A percentile compares a stretch with the other conserved stretches of the same genome.
Evolutionary conservation across 148 eudicot genomes (phyloP).

Genomic region (Camellia lanceoleosa): DNA sequence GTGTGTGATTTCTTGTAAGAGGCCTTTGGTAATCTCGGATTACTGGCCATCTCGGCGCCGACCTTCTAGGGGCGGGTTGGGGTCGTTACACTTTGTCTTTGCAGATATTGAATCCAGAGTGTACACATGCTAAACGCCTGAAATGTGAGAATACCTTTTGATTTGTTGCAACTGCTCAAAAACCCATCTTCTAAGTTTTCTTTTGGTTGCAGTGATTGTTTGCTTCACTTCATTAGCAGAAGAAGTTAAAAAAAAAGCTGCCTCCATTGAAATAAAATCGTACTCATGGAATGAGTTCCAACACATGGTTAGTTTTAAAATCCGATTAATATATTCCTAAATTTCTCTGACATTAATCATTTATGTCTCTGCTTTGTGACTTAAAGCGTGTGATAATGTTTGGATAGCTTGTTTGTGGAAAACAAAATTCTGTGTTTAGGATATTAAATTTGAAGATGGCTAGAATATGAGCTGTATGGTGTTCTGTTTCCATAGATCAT

Average conservation of each 20-base stretch:
- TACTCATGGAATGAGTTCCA: constrained; percentile 75
- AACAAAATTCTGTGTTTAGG: not conserved
- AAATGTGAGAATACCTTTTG: constrained; percentile 48
- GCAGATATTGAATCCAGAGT: constrained; percentile 46
- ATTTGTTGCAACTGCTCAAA: constrained; percentile 4
- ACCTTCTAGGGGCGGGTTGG: no score
- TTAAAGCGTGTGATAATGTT: not conserved
- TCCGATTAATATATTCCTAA: not conserved
- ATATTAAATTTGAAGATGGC: not conserved
- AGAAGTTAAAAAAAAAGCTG: constrained; percentile 52
- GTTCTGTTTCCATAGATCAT: not conserved
- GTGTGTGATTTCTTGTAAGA: no score
- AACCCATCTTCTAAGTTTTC: not conserved
- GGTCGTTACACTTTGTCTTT: not conserved
- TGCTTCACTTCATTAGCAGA: constrained; percentile 66
- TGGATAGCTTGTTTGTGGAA: not conserved
- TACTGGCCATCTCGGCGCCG: no score
- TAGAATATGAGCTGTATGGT: not conserved
- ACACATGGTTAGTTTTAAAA: constrained; percentile 41
- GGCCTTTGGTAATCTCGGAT: no score
- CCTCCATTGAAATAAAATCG: constrained; percentile 44
- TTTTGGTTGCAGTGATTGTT: constrained; percentile 58
- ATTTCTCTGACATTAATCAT: not conserved
- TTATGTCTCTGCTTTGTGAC: not conserved
- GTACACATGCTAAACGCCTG: constrained; percentile 58